Evolutionary conservation across 164 flowering plant genomes (phyloP).

Genomic region (Vitis vinifera): ASM3070453v1 NC_081819.1:21238001-21238500

Average conservation of each 20-base stretch:
- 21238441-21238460: slow-evolving; percentile 44
- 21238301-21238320: slow-evolving; percentile 68
- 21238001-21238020: too few species aligned
- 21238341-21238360: slow-evolving; percentile 76
- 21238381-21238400: slow-evolving; percentile 69
- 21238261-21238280: slow-evolving; percentile 91
- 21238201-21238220: neutral
- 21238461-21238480: neutral
- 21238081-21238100: too few species aligned
- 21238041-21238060: too few species aligned
- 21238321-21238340: slow-evolving; percentile 67
- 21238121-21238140: too few species aligned
- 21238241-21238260: slow-evolving; percentile 70
- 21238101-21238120: too few species aligned
- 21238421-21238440: slow-evolving; percentile 65
- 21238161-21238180: too few species aligned
- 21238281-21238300: slow-evolving; percentile 68
- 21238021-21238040: too few species aligned
- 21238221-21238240: neutral
- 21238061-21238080: too few species aligned
- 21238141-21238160: too few species aligned
- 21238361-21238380: slow-evolving; percentile 81
- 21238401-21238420: slow-evolving; percentile 61
- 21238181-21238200: neutral
- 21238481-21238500: neutral